Conservation (phyloP, 192 early-diverging fungal species). For the Phycomyces blakesleeanus region DNA sequence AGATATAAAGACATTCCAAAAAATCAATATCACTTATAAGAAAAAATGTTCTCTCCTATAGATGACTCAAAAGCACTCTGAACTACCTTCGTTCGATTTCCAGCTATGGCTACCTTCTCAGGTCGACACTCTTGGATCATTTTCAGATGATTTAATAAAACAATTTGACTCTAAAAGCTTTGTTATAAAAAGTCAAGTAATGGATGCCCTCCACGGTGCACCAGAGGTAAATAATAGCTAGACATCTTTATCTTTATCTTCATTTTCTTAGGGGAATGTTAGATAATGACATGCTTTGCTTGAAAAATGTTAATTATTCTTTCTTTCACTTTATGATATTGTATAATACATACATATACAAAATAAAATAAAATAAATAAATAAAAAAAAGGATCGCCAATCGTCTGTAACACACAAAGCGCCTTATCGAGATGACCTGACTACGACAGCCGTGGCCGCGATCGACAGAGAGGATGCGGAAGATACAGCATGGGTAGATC, state of each 20-base stretch:
- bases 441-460: too few relatives aligned
- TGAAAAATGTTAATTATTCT: too few relatives aligned
- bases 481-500: too few relatives aligned
- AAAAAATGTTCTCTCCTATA: not conserved
- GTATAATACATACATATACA: too few relatives aligned
- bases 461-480: too few relatives aligned
- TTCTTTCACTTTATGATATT: too few relatives aligned
- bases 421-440: too few relatives aligned
- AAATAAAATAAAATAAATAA: not conserved
- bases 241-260: not conserved
- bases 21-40: too few relatives aligned
- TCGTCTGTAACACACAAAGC: not conserved
- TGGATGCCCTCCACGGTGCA: not conserved
- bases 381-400: not conserved
- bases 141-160: conserved; percentile 5
- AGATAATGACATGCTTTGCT: too few relatives aligned
- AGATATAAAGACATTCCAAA: too few relatives aligned
- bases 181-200: not conserved
- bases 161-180: conserved; percentile 2
- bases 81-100: conserved; percentile 1
- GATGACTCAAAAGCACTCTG: conserved; percentile 1
- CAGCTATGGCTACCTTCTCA: not conserved
- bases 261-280: too few relatives aligned
- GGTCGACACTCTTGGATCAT: not conserved
- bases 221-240: not conserved